Evolutionary conservation across 2,329 filamentous ascomycete genomes (phyloP), one percentile per base, ranked within the genome.

Genomic region (Emmonsia crescens): DNA sequence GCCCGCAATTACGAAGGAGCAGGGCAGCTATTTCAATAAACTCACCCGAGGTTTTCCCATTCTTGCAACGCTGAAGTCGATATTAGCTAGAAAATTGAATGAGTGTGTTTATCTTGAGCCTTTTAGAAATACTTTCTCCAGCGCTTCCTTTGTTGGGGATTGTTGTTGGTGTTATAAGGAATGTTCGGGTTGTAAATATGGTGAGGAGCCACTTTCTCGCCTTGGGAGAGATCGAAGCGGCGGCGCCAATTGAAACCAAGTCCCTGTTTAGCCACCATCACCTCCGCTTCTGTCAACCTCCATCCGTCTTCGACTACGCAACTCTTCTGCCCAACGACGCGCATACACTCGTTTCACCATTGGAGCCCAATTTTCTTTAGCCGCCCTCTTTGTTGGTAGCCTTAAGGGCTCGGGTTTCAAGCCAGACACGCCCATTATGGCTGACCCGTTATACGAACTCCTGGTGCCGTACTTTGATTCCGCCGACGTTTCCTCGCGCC

Each of bases 361-460:
- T 21, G 38, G n/a, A 9, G 1, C 5, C 24, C 55, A 21, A 6
- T 57, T 21, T 33, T 8, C 4, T 40, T 12, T n/a, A 31, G 24
- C 19, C n/a, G 16, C 40, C 19, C 21, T 16, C 27, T n/a, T 31
- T 44, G 24, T 33, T 14, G 5, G 5, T 44, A 21, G 29, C 5
- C 55, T 12, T 44, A 12, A 44, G 38, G 24, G 24, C 38, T 56
- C 9, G 24, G n/a, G 14, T n/a, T 31, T 57, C n/a, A 21, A 33
- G 40, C 21, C 40, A 33, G 8, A 12, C 38, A 19, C 12, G 5
- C 6, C 51, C 52, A 71, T 48, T 61, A 88, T 88, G 85, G 80
- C 85, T 54, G 89, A 93, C 71, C 80, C 88, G 19, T 80, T 95
- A 46, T 87, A 89, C 69, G 89, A 94, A 62, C 80, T 94, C 49